Evolutionary conservation across 2,329 filamentous ascomycete species (phyloP).

Genomic region (Cercospora sp.): DNA sequence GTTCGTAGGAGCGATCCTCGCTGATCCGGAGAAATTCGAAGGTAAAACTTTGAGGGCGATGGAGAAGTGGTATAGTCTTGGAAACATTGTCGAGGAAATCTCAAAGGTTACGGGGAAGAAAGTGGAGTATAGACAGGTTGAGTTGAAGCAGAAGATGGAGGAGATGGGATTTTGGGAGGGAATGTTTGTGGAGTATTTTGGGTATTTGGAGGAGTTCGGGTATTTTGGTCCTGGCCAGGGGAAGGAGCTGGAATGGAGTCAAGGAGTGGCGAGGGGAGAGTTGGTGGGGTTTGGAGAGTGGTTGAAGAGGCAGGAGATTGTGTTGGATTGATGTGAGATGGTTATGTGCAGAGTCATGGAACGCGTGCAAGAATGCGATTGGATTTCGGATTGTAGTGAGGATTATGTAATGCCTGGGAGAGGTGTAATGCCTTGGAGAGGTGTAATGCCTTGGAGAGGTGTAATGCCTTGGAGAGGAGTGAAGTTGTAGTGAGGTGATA

Average conservation of each 20-base stretch:
- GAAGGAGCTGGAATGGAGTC: slow-evolving; percentile 38
- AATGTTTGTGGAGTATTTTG: slow-evolving; percentile 15
- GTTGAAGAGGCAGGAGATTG: slow-evolving; percentile 23
- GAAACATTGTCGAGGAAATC: slow-evolving; percentile 23
- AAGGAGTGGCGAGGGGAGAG: slow-evolving; percentile 34
- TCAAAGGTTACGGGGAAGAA: slow-evolving; percentile 22
- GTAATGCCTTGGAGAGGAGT: no score
- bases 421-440: no score
- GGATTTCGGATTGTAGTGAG: background rate
- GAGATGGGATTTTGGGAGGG: slow-evolving; percentile 9
- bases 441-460: no score
- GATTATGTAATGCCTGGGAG: no score
- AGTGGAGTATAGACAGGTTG: slow-evolving; percentile 22
- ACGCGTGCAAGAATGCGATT: background rate
- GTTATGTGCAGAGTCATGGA: background rate
- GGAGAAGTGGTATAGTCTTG: slow-evolving; percentile 19
- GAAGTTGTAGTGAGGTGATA: no score
- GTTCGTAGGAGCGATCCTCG: slow-evolving; percentile 28
- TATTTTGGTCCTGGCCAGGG: slow-evolving; percentile 42
- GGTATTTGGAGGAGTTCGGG: slow-evolving; percentile 39
- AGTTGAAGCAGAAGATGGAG: background rate
- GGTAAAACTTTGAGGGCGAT: slow-evolving; percentile 25
- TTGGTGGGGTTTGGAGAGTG: slow-evolving; percentile 44
- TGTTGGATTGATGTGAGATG: background rate
- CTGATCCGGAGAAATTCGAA: slow-evolving; percentile 21